Conservation (phyloP, 306 rosid genomes). For the Vigna unguiculata region DNA sequence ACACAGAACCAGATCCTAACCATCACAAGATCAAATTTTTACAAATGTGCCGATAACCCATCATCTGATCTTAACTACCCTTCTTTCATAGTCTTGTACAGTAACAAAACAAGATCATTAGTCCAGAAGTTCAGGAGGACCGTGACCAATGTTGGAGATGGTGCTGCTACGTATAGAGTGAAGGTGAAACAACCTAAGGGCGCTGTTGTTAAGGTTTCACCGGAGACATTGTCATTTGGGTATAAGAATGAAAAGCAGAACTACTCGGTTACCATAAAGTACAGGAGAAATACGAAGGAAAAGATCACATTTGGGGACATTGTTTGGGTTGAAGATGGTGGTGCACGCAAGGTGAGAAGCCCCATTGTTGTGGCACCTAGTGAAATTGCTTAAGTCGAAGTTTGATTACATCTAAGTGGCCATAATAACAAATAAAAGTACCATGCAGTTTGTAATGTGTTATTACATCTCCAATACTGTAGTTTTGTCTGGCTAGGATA, state of each 20-base stretch:
- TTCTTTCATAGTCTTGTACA: slow-evolving; percentile 52
- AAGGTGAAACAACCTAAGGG: slow-evolving; percentile 51
- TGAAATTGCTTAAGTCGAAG: slow-evolving; percentile 10
- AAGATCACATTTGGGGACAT: slow-evolving; percentile 42
- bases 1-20: slow-evolving; percentile 50
- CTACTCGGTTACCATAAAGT: slow-evolving; percentile 46
- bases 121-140: slow-evolving; percentile 47
- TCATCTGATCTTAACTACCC: slow-evolving; percentile 62
- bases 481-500: neutral
- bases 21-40: slow-evolving; percentile 53
- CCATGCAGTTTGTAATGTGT: neutral
- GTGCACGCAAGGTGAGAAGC: slow-evolving; percentile 45
- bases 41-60: slow-evolving; percentile 46
- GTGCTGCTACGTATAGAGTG: slow-evolving; percentile 49
- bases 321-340: slow-evolving; percentile 51
- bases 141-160: slow-evolving; percentile 64
- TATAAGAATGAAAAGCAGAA: slow-evolving; percentile 52
- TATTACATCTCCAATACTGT: neutral
- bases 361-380: slow-evolving; percentile 51
- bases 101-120: slow-evolving; percentile 8
- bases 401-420: neutral
- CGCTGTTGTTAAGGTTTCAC: slow-evolving; percentile 48
- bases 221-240: slow-evolving; percentile 42
- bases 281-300: neutral
- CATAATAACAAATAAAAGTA: slow-evolving; percentile 7